A percentile compares a stretch with the other conserved stretches of the same genome.
phyloP scores from a whole-genome alignment of 2,329 filamentous ascomycete genomes.

The Alternaria conjuncta region DNA sequence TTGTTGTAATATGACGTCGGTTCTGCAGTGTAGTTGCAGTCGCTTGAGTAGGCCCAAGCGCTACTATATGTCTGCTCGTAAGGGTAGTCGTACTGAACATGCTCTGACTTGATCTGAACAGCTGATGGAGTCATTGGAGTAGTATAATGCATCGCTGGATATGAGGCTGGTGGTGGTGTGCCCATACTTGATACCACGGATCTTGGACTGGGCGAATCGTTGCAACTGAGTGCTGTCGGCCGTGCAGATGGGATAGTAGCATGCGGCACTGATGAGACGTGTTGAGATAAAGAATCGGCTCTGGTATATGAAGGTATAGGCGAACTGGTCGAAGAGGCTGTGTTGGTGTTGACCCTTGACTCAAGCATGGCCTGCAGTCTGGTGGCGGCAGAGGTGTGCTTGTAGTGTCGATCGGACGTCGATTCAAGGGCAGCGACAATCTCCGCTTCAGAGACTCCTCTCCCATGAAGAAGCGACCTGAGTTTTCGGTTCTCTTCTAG shows the following conservation, averaged over 20 bases:
- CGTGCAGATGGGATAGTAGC: conserved; percentile 31
- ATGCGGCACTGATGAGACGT: conserved; percentile 26
- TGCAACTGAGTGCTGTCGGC: conserved; percentile 30
- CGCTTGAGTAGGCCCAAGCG: conserved; percentile 32
- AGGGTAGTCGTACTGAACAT: conserved; percentile 28
- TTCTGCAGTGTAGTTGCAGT: conserved; percentile 21
- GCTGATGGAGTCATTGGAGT: conserved; percentile 25
- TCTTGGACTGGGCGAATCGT: conserved; percentile 38
- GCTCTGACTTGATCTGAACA: conserved; percentile 34
- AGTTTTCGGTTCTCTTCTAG: conserved; percentile 73
- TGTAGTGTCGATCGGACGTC: conserved; percentile 29
- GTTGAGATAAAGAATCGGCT: conserved; percentile 21
- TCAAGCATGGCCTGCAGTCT: conserved; percentile 41
- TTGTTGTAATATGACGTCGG: conserved; percentile 33
- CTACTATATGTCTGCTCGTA: conserved; percentile 30
- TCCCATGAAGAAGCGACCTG: conserved; percentile 62
- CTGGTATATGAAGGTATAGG: conserved; percentile 20
- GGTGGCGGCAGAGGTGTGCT: conserved; percentile 38
- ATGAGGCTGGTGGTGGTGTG: conserved; percentile 35
- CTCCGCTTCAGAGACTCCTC: conserved; percentile 64
- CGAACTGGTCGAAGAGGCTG: conserved; percentile 26
- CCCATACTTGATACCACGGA: conserved; percentile 43
- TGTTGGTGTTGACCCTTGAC: conserved; percentile 32
- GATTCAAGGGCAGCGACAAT: conserved; percentile 49
- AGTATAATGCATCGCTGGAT: conserved; percentile 29